Evolutionary conservation across 805 yeast species (phyloP), one percentile per base, ranked within the genome.

Genomic region (Candida maris): DNA sequence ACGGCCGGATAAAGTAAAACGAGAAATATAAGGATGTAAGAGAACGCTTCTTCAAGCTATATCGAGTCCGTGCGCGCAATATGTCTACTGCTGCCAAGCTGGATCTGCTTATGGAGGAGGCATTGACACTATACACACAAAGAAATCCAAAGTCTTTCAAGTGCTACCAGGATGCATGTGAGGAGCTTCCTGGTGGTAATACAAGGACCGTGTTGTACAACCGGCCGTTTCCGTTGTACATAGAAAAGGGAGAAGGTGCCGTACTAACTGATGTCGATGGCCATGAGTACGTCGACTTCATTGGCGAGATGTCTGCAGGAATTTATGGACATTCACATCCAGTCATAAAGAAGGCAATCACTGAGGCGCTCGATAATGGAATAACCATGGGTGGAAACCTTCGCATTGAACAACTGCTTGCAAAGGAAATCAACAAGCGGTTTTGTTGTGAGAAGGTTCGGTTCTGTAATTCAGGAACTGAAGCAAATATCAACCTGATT

Each of bases 391-490:
- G 47, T 4, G 43, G 37, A 16, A 37, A 28, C 25, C 38, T 36
- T 15, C 26, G 13, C 4, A 20, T 29, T 19, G 47, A 43, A 26
- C 19, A 17, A 15, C 8, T 27, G 4, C 23, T 43, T 19, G 44
- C 39, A 6, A 19, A 8, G 6, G 42, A 39, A 19, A 33, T 43
- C 24, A 27, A 30, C n/a, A 21, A 20, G 6, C 18, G 47, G 12
- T 43, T 40, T 28, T 12, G 32, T 6, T 23, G 39, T 3, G 44
- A 37, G 10, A 33, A 19, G 15, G 15, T 43, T 10, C 13, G 47
- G 19, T 43, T 43, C 24, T 43, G 47, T 29, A 43, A 43, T 19
- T 40, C 45, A 18, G 47, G 47, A 10, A 43, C 47, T 4, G 47
- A 43, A 21, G 42, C 37, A 32, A 43, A 39, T 22, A 13, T 43